Percentiles rank a stretch among this genome's conserved stretches.
phyloP scores from a whole-genome alignment of 306 rosid genomes.

The Astragalus glycyphyllos region DNA sequence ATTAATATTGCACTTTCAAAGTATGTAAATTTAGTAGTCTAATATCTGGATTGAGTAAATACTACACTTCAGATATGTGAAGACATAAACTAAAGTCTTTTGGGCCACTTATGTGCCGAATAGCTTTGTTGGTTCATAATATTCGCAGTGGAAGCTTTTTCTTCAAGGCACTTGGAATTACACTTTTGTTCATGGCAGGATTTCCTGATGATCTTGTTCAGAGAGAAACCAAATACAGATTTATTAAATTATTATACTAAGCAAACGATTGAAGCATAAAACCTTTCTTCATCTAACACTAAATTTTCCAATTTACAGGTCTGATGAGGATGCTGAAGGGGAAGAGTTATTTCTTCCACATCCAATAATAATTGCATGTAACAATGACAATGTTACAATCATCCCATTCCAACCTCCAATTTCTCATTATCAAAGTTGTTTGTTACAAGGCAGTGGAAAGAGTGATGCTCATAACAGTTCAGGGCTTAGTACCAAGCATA shows the following conservation, averaged over 20 bases:
- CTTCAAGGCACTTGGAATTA: conserved; percentile 89
- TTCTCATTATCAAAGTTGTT: conserved; percentile 45
- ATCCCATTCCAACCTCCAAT: conserved; percentile 38
- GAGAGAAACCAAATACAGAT: conserved; percentile 82
- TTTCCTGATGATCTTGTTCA: conserved; percentile 80
- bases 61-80: too few relatives aligned
- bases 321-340: conserved; percentile 74
- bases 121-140: conserved; percentile 67
- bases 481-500: conserved; percentile 45
- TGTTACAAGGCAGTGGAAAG: conserved; percentile 52
- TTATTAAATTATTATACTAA: conserved; percentile 67
- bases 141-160: conserved; percentile 89
- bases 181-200: conserved; percentile 93
- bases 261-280: conserved; percentile 26
- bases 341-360: conserved; percentile 68
- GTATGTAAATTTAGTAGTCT: too few relatives aligned
- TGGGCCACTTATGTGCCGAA: conserved; percentile 54
- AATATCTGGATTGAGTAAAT: too few relatives aligned
- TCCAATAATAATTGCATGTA: conserved; percentile 36
- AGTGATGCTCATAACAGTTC: conserved; percentile 60
- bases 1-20: too few relatives aligned
- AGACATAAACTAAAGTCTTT: conserved; percentile 86
- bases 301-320: conserved; percentile 53
- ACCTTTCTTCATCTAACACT: conserved; percentile 11
- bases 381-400: conserved; percentile 58